Evolutionary conservation across 805 yeast genomes (phyloP), one percentile per base, ranked within the genome.

Genomic region (Teunomyces atbi): DNA sequence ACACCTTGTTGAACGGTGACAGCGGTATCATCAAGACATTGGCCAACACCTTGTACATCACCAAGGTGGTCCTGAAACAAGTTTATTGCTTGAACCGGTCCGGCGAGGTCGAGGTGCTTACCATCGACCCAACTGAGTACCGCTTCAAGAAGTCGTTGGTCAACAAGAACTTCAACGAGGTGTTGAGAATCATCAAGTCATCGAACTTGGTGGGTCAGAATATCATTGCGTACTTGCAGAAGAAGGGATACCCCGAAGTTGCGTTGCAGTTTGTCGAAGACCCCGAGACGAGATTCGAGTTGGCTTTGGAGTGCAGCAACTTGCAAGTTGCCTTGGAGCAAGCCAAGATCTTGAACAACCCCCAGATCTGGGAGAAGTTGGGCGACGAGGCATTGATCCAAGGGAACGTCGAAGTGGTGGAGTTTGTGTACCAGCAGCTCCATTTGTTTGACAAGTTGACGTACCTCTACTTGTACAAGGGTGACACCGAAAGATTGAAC

Each of bases 241-340:
- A 91, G 73, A 82, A 89, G 62, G 99, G 99, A 2, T 92, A 86
- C 64, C 98, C 99, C 21, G 99, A 94, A 69, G 84, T 94, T 66
- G 99, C 99, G 2, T 77, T 94, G 51, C 97, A 92, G 67, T 95
- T 94, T 62, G 99, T 94, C 45, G 86, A 90, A 68, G 99, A 94
- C 64, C 86, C 98, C 5, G 96, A 91, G 65, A 89, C 97, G 35
- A 82, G 96, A 67, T 92, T 94, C 60, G 99, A 94, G 58, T 77
- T 94, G 57, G 97, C 99, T 19, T 76, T 94, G 51, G 97, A 94
- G 71, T 88, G 96, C 62, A 92, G 96, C 56, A 88, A 92, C 64
- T 76, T 94, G 55, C 78, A 76, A 11, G 86, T 86, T 53, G 99
- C 98, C n/a, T 72, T 87, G 41, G 84, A 77, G 45, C 96, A 92